phyloP scores from a whole-genome alignment of 495 filamentous ascomycete genomes.

The Aspergillus sclerotiicarbonarius region DNA sequence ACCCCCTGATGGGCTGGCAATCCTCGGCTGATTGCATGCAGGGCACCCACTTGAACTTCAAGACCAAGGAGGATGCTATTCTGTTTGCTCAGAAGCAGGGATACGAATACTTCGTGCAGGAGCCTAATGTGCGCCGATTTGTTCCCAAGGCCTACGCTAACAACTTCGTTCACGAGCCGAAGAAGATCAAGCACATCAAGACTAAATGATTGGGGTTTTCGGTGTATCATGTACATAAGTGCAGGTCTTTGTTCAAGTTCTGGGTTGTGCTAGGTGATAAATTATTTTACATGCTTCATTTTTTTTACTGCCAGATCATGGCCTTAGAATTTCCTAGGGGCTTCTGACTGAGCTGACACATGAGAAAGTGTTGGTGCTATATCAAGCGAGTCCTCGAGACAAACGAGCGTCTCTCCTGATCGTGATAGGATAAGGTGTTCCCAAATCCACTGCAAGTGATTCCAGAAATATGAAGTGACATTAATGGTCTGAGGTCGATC shows the following conservation, averaged over 20 bases:
- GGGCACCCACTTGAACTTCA: slow-evolving; percentile 86
- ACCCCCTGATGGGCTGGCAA: slow-evolving; percentile 97
- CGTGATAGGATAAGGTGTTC: too few relatives aligned
- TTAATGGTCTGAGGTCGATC: too few relatives aligned
- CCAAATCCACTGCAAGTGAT: too few relatives aligned
- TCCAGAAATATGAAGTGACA: too few relatives aligned
- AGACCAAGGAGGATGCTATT: slow-evolving; percentile 91
- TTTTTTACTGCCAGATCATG: not conserved
- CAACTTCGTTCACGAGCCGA: slow-evolving; percentile 83
- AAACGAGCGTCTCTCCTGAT: too few relatives aligned
- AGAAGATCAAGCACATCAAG: slow-evolving; percentile 86
- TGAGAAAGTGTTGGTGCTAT: not conserved
- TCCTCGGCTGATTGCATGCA: slow-evolving; percentile 92
- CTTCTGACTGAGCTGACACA: not conserved
- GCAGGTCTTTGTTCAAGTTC: slow-evolving; percentile 22
- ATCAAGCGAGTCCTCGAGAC: too few relatives aligned
- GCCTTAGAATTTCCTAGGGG: too few relatives aligned
- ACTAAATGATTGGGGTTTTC: slow-evolving; percentile 67
- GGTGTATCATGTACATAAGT: slow-evolving; percentile 47
- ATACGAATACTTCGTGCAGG: slow-evolving; percentile 98
- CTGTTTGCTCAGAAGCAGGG: slow-evolving; percentile 96
- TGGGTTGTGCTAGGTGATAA: slow-evolving; percentile 9
- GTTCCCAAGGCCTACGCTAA: slow-evolving; percentile 93
- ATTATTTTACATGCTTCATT: slow-evolving; percentile 1
- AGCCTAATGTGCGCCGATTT: slow-evolving; percentile 84